Evolutionary conservation across 495 filamentous ascomycete genomes (phyloP).

Genomic region (Neurospora africana): DNA sequence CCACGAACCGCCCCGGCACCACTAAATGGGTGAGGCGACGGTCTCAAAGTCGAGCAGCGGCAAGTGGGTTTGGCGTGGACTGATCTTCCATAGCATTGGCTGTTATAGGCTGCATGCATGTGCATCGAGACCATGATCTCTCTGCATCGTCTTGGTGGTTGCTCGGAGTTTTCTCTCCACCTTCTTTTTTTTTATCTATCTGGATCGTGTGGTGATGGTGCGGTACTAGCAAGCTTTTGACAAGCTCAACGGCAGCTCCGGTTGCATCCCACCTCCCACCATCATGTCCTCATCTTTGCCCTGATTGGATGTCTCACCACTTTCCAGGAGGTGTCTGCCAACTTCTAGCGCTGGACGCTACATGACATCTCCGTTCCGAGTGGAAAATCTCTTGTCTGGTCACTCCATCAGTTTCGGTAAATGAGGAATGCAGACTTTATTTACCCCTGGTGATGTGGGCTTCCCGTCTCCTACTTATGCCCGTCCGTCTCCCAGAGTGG

Average conservation of each 20-base stretch:
- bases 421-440: not conserved
- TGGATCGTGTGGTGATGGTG: not conserved
- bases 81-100: not conserved
- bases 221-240: not conserved
- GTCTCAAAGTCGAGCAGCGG: not conserved
- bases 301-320: not conserved
- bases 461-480: not conserved
- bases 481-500: not conserved
- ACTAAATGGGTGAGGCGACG: not conserved
- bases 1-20: not conserved
- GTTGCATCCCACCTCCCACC: not conserved
- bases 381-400: not conserved
- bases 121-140: not conserved
- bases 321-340: not conserved
- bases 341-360: not conserved
- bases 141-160: not conserved
- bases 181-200: not conserved
- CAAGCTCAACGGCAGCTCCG: not conserved
- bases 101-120: not conserved
- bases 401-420: not conserved
- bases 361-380: not conserved
- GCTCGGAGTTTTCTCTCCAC: not conserved
- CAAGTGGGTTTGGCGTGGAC: not conserved
- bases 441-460: not conserved
- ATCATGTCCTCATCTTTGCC: not conserved